Conservation (phyloP, 495 filamentous ascomycete genomes). For the Aspergillus carlsbadensis region DNA sequence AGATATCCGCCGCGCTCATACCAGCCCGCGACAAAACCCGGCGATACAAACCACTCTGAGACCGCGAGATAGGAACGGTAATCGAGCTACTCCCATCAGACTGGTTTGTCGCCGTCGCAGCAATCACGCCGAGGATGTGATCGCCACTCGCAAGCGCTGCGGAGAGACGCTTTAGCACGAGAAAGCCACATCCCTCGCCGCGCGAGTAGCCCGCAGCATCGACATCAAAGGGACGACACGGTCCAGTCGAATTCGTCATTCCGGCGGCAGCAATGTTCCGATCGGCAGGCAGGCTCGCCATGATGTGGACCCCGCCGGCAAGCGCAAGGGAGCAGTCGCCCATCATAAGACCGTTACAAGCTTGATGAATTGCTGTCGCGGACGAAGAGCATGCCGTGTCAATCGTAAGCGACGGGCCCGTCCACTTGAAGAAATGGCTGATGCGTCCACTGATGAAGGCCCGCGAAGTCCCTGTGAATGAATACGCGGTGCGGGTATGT, state of each 20-base stretch:
- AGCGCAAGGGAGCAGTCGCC: conserved; percentile 36
- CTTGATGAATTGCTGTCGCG: conserved; percentile 34
- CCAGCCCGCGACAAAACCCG: conserved; percentile 5
- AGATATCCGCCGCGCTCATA: conserved; percentile 15
- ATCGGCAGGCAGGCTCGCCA: conserved; percentile 22
- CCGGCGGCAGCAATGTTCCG: conserved; percentile 23
- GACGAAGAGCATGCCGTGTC: conserved; percentile 50
- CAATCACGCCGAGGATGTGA: conserved; percentile 58
- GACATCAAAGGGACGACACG: conserved; percentile 65
- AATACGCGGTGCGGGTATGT: conserved; percentile 32
- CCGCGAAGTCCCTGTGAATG: conserved; percentile 27
- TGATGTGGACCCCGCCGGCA: conserved; percentile 33
- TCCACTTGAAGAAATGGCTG: conserved; percentile 46
- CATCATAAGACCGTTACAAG: conserved; percentile 28
- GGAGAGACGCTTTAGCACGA: conserved; percentile 62
- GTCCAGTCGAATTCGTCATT: conserved; percentile 27
- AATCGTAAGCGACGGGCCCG: conserved; percentile 37
- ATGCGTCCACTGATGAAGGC: conserved; percentile 33
- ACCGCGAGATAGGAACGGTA: conserved; percentile 29
- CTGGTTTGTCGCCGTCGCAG: conserved; percentile 23
- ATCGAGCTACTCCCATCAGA: conserved; percentile 21
- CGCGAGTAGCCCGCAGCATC: conserved; percentile 68
- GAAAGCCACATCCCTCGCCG: conserved; percentile 58
- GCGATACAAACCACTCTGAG: conserved; percentile 27
- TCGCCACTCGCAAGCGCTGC: conserved; percentile 60